Percentiles rank a stretch among this genome's conserved stretches.
Evolutionary conservation across 768 basidiomycete genomes (phyloP).

Genomic region (Boletus subparvulus): DNA sequence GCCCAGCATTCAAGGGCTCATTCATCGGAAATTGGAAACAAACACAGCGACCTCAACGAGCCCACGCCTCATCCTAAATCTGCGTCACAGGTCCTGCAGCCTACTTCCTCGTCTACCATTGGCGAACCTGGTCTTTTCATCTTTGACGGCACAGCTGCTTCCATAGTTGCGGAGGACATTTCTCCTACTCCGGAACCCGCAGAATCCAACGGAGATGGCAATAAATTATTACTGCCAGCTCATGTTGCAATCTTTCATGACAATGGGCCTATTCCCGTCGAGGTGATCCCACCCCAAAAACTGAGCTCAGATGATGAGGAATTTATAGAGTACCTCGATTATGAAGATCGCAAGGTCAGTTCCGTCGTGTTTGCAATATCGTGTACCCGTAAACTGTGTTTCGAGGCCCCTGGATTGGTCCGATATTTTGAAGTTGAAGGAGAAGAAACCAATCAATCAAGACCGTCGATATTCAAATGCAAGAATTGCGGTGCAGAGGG

Average conservation of each 20-base stretch:
- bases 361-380: not conserved
- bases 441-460: constrained; percentile 39
- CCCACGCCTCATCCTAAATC: constrained; percentile 35
- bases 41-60: constrained; percentile 1
- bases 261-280: constrained; percentile 37
- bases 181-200: constrained; percentile 8
- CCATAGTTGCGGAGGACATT: constrained; percentile 29
- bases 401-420: constrained; percentile 46
- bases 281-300: constrained; percentile 45
- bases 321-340: constrained; percentile 79
- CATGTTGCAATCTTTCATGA: constrained; percentile 60
- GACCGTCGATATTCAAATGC: constrained; percentile 57
- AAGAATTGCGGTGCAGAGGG: constrained; percentile 77
- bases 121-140: constrained; percentile 41
- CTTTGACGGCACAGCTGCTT: constrained; percentile 47
- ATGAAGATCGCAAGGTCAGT: constrained; percentile 60
- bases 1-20: constrained; percentile 18
- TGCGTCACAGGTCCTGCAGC: constrained; percentile 38
- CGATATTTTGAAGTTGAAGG: constrained; percentile 64
- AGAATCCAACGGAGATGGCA: constrained; percentile 18
- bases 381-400: not conserved
- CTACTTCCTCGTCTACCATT: constrained; percentile 14
- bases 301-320: constrained; percentile 53
- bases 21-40: constrained; percentile 14
- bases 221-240: constrained; percentile 55